phyloP scores from a whole-genome alignment of 495 filamentous ascomycete species.

The Neurospora sp. region DNA sequence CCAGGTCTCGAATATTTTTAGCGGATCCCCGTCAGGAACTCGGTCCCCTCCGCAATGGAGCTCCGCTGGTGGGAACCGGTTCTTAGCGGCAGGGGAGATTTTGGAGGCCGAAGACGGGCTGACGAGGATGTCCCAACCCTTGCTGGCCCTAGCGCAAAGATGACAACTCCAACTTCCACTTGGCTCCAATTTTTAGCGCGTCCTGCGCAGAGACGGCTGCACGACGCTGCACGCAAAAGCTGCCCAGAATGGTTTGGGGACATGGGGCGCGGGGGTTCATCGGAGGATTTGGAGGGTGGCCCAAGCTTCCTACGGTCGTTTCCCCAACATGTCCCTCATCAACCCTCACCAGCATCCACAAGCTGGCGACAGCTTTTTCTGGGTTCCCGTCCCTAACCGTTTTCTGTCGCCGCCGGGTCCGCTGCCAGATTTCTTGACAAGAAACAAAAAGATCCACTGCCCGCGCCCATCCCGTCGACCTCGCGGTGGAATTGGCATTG shows the following conservation, averaged over 20 bases:
- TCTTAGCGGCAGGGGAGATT: neutral
- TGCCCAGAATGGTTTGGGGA: neutral
- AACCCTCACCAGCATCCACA: neutral
- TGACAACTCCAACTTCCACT: neutral
- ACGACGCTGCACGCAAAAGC: neutral
- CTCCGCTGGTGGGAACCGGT: neutral
- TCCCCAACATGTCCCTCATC: conserved; percentile 4
- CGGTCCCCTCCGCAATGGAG: neutral
- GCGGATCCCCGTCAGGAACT: neutral
- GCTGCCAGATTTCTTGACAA: neutral
- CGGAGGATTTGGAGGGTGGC: neutral
- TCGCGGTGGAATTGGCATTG: neutral
- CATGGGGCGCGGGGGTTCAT: neutral
- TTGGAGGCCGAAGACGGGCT: neutral
- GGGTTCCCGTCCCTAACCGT: neutral
- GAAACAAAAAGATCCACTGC: neutral
- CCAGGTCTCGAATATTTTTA: neutral
- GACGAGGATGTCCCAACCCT: neutral
- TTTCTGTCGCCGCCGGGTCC: neutral
- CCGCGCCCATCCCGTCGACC: neutral
- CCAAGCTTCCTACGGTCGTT: neutral
- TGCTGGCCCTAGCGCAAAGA: neutral
- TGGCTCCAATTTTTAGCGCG: neutral
- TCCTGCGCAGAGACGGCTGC: neutral
- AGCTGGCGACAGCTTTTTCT: neutral